Evolutionary conservation across 192 early-diverging fungal genomes (phyloP).

Genomic region (Podila minutissima): DNA sequence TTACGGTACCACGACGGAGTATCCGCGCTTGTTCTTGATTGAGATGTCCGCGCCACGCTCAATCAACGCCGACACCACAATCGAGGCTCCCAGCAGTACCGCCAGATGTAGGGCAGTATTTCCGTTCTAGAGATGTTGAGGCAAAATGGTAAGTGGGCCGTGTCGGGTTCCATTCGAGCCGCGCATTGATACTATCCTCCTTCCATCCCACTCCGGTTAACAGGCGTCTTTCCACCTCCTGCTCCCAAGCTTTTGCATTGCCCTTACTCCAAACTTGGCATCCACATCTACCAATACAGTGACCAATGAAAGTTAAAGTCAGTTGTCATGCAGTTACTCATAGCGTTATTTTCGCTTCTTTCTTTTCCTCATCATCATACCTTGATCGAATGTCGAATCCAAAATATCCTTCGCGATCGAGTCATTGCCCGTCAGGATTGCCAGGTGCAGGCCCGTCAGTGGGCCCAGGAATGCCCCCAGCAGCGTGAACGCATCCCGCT

Average conservation of each 20-base stretch:
- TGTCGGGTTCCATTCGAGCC: background rate
- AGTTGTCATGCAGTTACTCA: background rate
- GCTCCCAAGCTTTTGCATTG: background rate
- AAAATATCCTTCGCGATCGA: slow-evolving; percentile 74
- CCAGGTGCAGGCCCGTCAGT: slow-evolving; percentile 68
- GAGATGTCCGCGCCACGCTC: slow-evolving; percentile 70
- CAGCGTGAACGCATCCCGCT: slow-evolving; percentile 73
- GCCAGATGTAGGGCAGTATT: slow-evolving; percentile 82
- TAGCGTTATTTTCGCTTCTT: background rate
- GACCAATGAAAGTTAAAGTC: background rate
- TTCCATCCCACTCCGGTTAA: too few species aligned
- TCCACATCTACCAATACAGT: slow-evolving; percentile 62
- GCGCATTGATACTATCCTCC: background rate
- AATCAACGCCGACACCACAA: slow-evolving; percentile 66
- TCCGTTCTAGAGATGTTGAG: slow-evolving; percentile 55
- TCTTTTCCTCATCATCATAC: background rate
- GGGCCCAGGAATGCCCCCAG: slow-evolving; percentile 75
- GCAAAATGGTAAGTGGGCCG: background rate
- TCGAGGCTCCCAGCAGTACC: slow-evolving; percentile 64
- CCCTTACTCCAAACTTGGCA: slow-evolving; percentile 65
- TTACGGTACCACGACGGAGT: slow-evolving; percentile 60
- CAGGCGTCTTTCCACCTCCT: too few species aligned
- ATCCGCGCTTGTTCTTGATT: slow-evolving; percentile 70
- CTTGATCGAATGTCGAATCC: slow-evolving; percentile 70
- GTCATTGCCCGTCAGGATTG: slow-evolving; percentile 69